These are phyloP conservation scores for Ceratorhiza oryzae-sativae DNA, from an alignment of 1,284 basidiomycete genomes.

Conservation along the genomic window DNA sequence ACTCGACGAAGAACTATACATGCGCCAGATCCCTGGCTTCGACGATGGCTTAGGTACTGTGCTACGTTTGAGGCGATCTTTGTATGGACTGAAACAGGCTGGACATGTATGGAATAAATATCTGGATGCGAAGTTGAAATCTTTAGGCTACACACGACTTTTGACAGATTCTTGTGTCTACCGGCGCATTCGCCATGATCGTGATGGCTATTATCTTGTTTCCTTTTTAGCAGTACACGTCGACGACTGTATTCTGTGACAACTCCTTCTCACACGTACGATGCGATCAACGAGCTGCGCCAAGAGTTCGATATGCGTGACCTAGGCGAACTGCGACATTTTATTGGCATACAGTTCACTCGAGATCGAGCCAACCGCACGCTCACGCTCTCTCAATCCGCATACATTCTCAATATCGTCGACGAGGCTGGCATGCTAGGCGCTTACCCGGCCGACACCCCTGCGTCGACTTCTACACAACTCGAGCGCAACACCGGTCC, in stretches of 20 bases:
- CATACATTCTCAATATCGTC: constrained; percentile 29
- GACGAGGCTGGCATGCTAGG: background rate
- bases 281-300: background rate
- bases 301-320: constrained; percentile 16
- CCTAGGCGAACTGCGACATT: background rate
- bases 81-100: constrained; percentile 16
- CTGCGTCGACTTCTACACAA: background rate
- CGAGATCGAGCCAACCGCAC: background rate
- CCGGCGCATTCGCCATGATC: background rate
- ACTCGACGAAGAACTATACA: constrained; percentile 49
- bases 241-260: constrained; percentile 5
- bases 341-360: constrained; percentile 25
- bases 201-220: background rate
- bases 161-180: constrained; percentile 1
- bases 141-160: background rate
- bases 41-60: background rate
- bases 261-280: background rate
- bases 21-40: constrained; percentile 42
- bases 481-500: background rate
- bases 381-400: background rate
- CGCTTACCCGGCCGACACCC: constrained; percentile 1
- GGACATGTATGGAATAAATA: constrained; percentile 1
- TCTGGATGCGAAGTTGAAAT: background rate
- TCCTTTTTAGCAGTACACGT: constrained; percentile 5
- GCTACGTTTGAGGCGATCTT: background rate